A percentile compares a stretch with the other conserved stretches of the same genome.
Conservation (phyloP, 768 basidiomycete genomes). For the Amanita rubescens region DNA sequence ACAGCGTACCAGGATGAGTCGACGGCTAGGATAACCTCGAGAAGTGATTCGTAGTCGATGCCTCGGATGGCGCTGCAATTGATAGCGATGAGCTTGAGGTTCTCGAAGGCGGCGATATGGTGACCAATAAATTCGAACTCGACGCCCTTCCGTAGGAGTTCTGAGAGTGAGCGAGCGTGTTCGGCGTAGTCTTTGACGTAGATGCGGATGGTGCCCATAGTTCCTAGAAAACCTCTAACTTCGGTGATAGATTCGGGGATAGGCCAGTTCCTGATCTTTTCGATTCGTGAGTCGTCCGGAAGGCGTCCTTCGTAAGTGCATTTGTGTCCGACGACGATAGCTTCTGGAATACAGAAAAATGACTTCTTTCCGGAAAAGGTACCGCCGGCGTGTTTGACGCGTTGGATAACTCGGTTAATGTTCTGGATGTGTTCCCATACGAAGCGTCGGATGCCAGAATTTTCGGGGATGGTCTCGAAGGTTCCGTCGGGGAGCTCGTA, state of each 20-base stretch:
- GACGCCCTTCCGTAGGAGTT: no score
- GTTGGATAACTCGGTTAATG: conserved; percentile 29
- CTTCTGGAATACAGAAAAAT: conserved; percentile 18
- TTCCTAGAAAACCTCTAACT: not conserved
- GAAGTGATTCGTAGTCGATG: not conserved
- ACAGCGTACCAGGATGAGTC: not conserved
- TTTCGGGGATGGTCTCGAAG: conserved; percentile 28
- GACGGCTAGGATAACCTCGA: not conserved
- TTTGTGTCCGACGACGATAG: conserved; percentile 28
- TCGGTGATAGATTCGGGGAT: not conserved
- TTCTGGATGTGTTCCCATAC: conserved; percentile 31
- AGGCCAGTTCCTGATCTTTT: not conserved
- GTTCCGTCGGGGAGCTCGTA: conserved; percentile 21
- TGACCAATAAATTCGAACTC: no score
- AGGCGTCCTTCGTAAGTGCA: conserved; percentile 28
- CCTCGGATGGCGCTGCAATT: conserved; percentile 16
- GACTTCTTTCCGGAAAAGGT: conserved; percentile 32
- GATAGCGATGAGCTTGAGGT: not conserved
- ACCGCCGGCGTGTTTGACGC: conserved; percentile 26
- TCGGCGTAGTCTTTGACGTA: no score
- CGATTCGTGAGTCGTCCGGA: conserved; percentile 16
- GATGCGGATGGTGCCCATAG: no score
- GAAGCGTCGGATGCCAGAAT: conserved; percentile 27
- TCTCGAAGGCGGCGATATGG: no score
- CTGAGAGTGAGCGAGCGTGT: no score